Conservation (phyloP, 768 basidiomycete species). For the Pleurotus eryngii region DNA sequence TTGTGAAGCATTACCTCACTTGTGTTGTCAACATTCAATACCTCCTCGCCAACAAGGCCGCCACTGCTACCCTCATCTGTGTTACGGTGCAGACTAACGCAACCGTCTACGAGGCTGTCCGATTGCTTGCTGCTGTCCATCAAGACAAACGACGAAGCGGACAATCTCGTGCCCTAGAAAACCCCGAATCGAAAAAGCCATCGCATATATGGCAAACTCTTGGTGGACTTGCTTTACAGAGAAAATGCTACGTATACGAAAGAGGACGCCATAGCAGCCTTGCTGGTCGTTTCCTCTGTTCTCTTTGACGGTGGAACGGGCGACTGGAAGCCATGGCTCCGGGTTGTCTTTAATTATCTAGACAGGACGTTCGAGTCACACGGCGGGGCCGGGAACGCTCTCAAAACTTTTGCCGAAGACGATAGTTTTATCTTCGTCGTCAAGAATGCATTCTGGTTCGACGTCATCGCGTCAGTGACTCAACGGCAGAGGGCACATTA, state of each 20-base stretch:
- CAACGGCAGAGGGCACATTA: conserved; percentile 57
- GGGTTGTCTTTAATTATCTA: conserved; percentile 57
- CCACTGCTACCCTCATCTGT: conserved; percentile 45
- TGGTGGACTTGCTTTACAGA: not conserved
- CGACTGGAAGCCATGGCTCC: conserved; percentile 64
- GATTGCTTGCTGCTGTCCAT: conserved; percentile 63
- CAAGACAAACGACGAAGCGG: conserved; percentile 13
- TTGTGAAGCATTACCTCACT: conserved; percentile 47
- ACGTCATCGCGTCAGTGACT: conserved; percentile 78
- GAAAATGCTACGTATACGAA: not conserved
- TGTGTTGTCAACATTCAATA: conserved; percentile 69
- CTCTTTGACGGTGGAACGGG: conserved; percentile 78
- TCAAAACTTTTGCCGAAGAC: conserved; percentile 1
- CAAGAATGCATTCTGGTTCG: conserved; percentile 86
- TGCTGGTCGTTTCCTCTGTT: conserved; percentile 72
- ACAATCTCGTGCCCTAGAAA: not conserved
- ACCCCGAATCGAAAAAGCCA: not conserved
- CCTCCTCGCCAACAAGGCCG: conserved; percentile 53
- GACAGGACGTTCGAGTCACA: conserved; percentile 32
- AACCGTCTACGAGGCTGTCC: conserved; percentile 53
- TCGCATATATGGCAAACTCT: not conserved
- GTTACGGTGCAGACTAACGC: conserved; percentile 41
- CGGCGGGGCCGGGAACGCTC: not conserved
- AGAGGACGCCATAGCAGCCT: conserved; percentile 76
- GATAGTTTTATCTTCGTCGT: conserved; percentile 68